Evolutionary conservation across 768 basidiomycete genomes (phyloP).

Genomic region (Bullera alba): DNA sequence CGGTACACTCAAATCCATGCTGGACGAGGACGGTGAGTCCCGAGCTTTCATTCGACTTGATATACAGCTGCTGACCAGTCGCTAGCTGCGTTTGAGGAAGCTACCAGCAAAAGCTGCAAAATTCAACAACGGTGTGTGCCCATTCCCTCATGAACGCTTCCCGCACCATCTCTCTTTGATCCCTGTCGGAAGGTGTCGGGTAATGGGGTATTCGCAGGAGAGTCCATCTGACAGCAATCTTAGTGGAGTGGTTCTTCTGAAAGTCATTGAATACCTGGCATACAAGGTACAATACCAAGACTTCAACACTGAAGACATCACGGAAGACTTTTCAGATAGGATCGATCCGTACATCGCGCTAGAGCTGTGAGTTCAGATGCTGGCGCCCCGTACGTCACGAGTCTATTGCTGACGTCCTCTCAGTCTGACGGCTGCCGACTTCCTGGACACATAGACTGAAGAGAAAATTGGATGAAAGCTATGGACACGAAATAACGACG

Average conservation of each 20-base stretch:
- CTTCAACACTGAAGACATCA: slow-evolving; percentile 64
- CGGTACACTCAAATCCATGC: slow-evolving; percentile 72
- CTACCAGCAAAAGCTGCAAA: slow-evolving; percentile 61
- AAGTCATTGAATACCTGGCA: slow-evolving; percentile 79
- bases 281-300: slow-evolving; percentile 74
- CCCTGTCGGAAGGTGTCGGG: neutral
- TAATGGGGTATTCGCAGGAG: neutral
- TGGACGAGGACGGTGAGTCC: slow-evolving; percentile 60
- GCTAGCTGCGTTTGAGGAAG: slow-evolving; percentile 67
- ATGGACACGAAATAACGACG: no score
- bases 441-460: slow-evolving; percentile 17
- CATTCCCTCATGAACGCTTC: neutral
- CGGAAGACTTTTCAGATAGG: slow-evolving; percentile 77
- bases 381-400: neutral
- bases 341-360: slow-evolving; percentile 80
- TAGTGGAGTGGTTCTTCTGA: slow-evolving; percentile 67
- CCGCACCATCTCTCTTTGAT: neutral
- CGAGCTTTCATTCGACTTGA: neutral
- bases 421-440: slow-evolving; percentile 46
- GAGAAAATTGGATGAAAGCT: no score
- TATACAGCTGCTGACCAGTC: neutral
- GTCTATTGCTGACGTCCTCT: neutral
- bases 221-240: neutral
- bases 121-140: slow-evolving; percentile 60
- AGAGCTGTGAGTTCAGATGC: slow-evolving; percentile 62